Base-by-base conservation (phyloP, 768 basidiomycete species). In the Suillus weaverae region DNA sequence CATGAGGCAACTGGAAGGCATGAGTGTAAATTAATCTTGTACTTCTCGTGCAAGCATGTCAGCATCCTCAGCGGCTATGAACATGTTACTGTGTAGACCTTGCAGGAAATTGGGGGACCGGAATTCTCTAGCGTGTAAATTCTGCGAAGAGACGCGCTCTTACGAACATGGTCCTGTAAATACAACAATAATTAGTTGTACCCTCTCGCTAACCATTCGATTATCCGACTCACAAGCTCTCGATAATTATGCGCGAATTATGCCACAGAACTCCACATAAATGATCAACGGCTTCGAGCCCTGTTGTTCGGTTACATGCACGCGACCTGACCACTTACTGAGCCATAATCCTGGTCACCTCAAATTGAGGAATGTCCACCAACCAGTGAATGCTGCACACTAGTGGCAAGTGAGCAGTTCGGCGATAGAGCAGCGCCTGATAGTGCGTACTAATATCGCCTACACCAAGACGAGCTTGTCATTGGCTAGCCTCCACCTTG, bases 1-100 rank as follows among this genome's bases (percentile, higher is more conserved):
- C 38, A 59, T 13, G 57, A 59, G 57, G 57, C 11, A 59, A 59
- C 26, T 41, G 39, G 57, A 36, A 59, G 57, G 56, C 56, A 57
- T 38, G 22, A 59, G 16, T 39, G 38, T 16, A 59, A 59, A 59
- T 43, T 59, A 59, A 59, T 30, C 3, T 41, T 13, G 56, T 18
- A 39, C 22, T 39, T 39, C 22, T 57, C 16, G 36, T 16, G 26
- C 22, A 30, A 54, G 20, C 33, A 35, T 54, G 53, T 20, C 53
- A 35, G 53, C 53, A 54, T 54, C 5, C 20, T 54, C 10, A 10
- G 33, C 36, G 36, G 35, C 26, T 38, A 38, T 36, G 36, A 39
- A 39, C 36, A 57, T 38, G 54, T 33, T 11, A 55, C 20, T 35
- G 13, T 39, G 16, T 10, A 10, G n/a, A 59, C 26, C 10, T 59